Conservation (phyloP, 2,329 filamentous ascomycete species). For the Exophiala mesophila region DNA sequence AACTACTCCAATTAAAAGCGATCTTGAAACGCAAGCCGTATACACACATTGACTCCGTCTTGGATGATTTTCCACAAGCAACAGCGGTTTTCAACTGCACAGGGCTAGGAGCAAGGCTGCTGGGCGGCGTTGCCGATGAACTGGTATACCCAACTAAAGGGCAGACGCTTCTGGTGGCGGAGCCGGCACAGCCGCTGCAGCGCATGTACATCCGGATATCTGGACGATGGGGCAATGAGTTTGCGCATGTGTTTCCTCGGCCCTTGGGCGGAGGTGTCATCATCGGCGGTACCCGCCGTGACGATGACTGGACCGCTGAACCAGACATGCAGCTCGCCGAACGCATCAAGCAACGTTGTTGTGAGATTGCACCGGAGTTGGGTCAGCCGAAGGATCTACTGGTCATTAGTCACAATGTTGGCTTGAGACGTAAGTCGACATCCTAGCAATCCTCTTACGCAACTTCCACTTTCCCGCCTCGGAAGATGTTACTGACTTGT, state of each 20-base stretch:
- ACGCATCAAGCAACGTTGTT: slow-evolving; percentile 73
- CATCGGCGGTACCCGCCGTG: slow-evolving; percentile 77
- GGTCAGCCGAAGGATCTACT: slow-evolving; percentile 66
- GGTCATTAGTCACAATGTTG: slow-evolving; percentile 75
- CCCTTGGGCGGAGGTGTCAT: slow-evolving; percentile 71
- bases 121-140: slow-evolving; percentile 75
- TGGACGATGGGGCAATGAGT: slow-evolving; percentile 66
- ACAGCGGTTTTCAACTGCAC: slow-evolving; percentile 79
- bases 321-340: slow-evolving; percentile 73
- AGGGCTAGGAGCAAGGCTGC: slow-evolving; percentile 65
- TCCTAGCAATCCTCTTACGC: no score
- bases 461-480: neutral
- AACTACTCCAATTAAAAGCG: slow-evolving; percentile 45
- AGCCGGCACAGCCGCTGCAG: slow-evolving; percentile 67
- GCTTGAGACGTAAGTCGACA: slow-evolving; percentile 53
- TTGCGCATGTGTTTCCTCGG: slow-evolving; percentile 74
- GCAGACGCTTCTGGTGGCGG: slow-evolving; percentile 65
- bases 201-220: slow-evolving; percentile 68
- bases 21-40: slow-evolving; percentile 5
- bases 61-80: slow-evolving; percentile 39
- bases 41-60: slow-evolving; percentile 30
- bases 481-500: neutral
- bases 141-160: slow-evolving; percentile 71
- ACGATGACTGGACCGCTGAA: slow-evolving; percentile 70
- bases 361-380: slow-evolving; percentile 60